Evolutionary conservation across 1,139 yeast genomes (phyloP), one percentile per base, ranked within the genome.

Genomic region (Insectozyma bohioensis): DNA sequence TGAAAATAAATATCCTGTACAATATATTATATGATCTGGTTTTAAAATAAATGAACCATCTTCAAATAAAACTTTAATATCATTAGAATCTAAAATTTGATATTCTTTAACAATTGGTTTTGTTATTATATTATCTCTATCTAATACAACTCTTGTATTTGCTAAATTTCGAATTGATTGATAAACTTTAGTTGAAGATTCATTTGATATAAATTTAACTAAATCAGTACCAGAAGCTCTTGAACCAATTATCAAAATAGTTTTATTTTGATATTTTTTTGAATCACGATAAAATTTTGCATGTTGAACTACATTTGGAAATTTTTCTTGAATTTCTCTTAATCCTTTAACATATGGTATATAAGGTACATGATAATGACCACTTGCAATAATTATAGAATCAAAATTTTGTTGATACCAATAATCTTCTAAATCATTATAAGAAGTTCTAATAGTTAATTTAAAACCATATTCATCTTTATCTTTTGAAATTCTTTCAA

Each of bases 141-240:
- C 51, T 10, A 52, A 41, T 2, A 39, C 12, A 7, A 40, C 31
- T 4, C 42, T 48, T 2, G 51, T 42, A n/a, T 36, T 31, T 10
- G 46, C 41, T 5, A 33, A 27, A 20, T 48, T 48, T 21, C 67
- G 46, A 12, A 57, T 49, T 12, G 64, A 59, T 40, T 61, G 66
- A 39, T 52, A 51, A 4, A 61, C 64, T 1, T 25, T 33, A 2
- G 45, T 41, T 6, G 30, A 33, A 8, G 59, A 61, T 14, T 43
- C 36, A 12, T 48, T 47, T 3, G 61, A 52, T 4, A 61, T 41
- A 16, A 50, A 52, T 32, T 52, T 49, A 2, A 59, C 55, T 36
- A 69, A 53, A 42, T 70, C 76, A 5, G 64, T 60, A 2, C 74
- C 75, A 4, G 71, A 65, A 1, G 75, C 66, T 28, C 73, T 50